Evolutionary conservation across 208 protist genomes (phyloP).

Genomic region (Trypanosoma melophagium): DNA sequence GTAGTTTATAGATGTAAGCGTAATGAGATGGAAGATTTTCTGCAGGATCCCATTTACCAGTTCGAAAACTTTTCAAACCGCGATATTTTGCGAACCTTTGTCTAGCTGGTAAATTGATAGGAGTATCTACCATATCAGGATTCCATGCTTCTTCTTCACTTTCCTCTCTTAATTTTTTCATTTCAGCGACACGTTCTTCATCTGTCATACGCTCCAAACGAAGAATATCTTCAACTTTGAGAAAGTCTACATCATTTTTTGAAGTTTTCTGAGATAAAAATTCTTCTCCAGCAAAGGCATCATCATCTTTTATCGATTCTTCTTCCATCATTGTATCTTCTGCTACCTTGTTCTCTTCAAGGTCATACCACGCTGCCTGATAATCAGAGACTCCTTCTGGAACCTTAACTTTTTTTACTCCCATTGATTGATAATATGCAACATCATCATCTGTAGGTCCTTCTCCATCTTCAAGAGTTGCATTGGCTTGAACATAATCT

Average conservation of each 20-base stretch:
- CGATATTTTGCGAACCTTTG: conserved; percentile 89
- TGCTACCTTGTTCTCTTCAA: conserved; percentile 45
- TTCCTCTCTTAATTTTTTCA: conserved; percentile 68
- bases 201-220: conserved; percentile 84
- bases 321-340: conserved; percentile 16
- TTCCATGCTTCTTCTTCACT: conserved; percentile 86
- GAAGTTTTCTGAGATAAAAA: conserved; percentile 69
- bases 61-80: conserved; percentile 86
- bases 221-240: conserved; percentile 78
- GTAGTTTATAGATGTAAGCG: conserved; percentile 89
- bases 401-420: conserved; percentile 54
- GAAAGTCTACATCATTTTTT: conserved; percentile 83
- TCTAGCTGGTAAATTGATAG: conserved; percentile 78
- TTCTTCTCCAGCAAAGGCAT: conserved; percentile 56
- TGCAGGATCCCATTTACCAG: conserved; percentile 77
- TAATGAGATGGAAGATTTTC: conserved; percentile 87
- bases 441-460: conserved; percentile 76
- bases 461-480: conserved; percentile 68
- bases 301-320: conserved; percentile 34
- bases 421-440: conserved; percentile 43
- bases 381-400: conserved; percentile 69
- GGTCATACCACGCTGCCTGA: conserved; percentile 79
- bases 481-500: conserved; percentile 73
- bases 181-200: conserved; percentile 69
- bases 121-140: conserved; percentile 85